These are phyloP conservation scores for Syzygium aromaticum DNA, from an alignment of 345 rosid species.

Conservation along the genomic window DNA sequence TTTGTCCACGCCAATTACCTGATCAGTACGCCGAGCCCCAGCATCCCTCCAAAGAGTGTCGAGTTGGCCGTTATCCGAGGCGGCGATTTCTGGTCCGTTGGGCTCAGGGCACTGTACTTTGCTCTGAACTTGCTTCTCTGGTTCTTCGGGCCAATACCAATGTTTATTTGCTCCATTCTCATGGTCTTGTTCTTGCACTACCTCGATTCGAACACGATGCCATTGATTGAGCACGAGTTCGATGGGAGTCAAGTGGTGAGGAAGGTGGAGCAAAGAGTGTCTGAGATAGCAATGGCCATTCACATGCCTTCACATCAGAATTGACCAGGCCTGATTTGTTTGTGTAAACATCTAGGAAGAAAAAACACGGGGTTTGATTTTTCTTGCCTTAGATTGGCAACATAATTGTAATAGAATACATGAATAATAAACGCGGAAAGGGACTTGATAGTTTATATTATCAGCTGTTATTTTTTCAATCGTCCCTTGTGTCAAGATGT, in stretches of 20 bases:
- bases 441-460: not conserved
- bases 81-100: constrained; percentile 67
- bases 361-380: not conserved
- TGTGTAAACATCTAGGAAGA: not conserved
- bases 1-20: constrained; percentile 66
- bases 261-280: not conserved
- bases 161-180: constrained; percentile 47
- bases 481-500: not conserved
- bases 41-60: constrained; percentile 27
- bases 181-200: constrained; percentile 38
- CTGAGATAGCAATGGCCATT: not conserved
- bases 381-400: not conserved
- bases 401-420: not conserved
- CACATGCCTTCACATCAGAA: not conserved
- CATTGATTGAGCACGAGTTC: constrained; percentile 11
- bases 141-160: constrained; percentile 87
- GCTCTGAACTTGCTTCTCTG: constrained; percentile 56
- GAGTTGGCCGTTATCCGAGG: constrained; percentile 45
- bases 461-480: not conserved
- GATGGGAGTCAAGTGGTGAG: not conserved
- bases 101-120: constrained; percentile 65
- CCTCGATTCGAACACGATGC: constrained; percentile 44
- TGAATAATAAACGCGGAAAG: not conserved
- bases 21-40: constrained; percentile 42
- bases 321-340: not conserved